Conservation (phyloP, 2,329 filamentous ascomycete genomes). For the Colletotrichum higginsianum region DNA sequence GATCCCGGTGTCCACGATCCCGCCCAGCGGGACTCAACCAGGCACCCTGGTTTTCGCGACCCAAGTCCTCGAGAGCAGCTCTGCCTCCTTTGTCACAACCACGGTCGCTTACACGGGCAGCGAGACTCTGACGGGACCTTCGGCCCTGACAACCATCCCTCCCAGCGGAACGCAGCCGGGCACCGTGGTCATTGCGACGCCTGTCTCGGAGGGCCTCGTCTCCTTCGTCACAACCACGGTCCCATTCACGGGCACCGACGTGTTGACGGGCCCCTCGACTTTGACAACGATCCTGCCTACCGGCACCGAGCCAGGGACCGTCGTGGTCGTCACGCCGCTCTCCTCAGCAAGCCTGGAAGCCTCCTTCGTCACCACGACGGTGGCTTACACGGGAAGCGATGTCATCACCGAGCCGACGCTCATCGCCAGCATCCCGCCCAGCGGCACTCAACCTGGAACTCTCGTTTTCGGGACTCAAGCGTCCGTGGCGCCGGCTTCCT, state of each 20-base stretch:
- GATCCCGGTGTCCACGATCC: neutral
- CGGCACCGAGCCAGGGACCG: conserved; percentile 31
- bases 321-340: conserved; percentile 13
- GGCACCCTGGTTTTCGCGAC: conserved; percentile 5
- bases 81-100: conserved; percentile 1
- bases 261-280: neutral
- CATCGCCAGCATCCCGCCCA: conserved; percentile 19
- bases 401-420: neutral
- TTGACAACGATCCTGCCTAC: conserved; percentile 23
- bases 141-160: neutral
- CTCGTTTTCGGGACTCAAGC: conserved; percentile 13
- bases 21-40: conserved; percentile 4
- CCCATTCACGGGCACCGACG: conserved; percentile 1
- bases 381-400: conserved; percentile 1
- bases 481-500: conserved; percentile 10
- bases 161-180: conserved; percentile 5
- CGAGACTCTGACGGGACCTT: neutral
- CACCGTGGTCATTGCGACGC: conserved; percentile 11
- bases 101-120: conserved; percentile 1
- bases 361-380: conserved; percentile 13
- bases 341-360: neutral
- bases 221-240: conserved; percentile 11
- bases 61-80: neutral
- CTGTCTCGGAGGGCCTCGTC: neutral
- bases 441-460: conserved; percentile 23